A percentile compares a stretch with the other conserved stretches of the same genome.
Conservation (phyloP, 768 basidiomycete species). For the Lactarius akahatsu region DNA sequence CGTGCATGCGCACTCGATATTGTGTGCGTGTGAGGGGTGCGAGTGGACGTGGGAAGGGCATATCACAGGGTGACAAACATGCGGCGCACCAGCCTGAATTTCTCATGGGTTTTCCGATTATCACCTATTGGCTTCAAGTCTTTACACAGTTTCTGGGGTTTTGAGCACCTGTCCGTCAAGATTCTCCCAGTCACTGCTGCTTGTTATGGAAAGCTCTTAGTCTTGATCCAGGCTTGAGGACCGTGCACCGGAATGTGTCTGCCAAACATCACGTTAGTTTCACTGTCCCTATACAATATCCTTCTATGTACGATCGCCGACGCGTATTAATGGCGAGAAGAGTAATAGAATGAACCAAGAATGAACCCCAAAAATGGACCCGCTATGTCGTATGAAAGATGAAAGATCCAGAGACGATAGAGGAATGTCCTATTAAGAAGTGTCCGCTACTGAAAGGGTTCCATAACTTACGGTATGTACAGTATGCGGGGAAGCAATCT, state of each 20-base stretch:
- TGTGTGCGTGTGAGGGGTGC: background rate
- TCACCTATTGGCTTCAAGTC: background rate
- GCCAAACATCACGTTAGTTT: background rate
- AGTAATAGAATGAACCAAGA: conserved; percentile 3
- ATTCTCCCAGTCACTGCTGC: background rate
- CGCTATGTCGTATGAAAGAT: conserved; percentile 24
- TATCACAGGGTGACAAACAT: background rate
- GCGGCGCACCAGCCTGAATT: background rate
- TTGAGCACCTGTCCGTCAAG: background rate
- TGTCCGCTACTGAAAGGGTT: conserved; percentile 6
- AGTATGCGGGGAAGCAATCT: conserved; percentile 4
- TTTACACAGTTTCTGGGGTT: background rate
- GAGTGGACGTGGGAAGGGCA: background rate
- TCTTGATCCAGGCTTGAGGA: background rate
- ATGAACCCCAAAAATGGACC: conserved; percentile 1
- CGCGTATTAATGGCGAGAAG: background rate
- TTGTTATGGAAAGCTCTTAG: background rate
- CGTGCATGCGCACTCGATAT: conserved; percentile 4
- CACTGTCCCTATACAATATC: background rate
- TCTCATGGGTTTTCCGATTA: background rate
- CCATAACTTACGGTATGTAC: conserved; percentile 11
- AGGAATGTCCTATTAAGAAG: conserved; percentile 13
- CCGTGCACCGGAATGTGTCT: background rate
- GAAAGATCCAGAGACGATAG: conserved; percentile 22
- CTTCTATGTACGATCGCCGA: background rate